Conservation (phyloP, 228 moss, liverwort and hornwort species). For the Sphagnum magellanicum region DNA sequence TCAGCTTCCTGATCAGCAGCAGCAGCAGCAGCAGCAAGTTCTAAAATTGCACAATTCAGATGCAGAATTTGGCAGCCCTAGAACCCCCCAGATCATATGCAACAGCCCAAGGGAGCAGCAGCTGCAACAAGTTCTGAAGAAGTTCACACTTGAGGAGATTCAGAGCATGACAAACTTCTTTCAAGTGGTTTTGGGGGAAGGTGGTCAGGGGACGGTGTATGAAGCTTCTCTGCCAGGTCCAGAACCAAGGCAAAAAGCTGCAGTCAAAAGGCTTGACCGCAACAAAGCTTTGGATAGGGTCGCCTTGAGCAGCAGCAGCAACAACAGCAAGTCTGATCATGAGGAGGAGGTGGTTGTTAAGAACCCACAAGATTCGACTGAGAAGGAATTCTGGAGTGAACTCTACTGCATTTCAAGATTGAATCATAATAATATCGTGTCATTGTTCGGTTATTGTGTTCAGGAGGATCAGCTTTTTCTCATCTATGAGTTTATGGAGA, state of each 20-base stretch:
- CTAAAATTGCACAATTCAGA: no score
- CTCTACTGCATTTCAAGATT: background rate
- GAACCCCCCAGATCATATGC: no score
- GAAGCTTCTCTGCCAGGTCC: slow-evolving; percentile 17
- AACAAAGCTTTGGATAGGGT: background rate
- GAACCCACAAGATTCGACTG: background rate
- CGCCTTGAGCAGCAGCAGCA: no score
- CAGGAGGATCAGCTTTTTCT: background rate
- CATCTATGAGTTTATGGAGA: background rate
- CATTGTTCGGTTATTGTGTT: background rate
- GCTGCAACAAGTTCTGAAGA: slow-evolving; percentile 7
- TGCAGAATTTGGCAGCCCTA: no score
- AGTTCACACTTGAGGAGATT: slow-evolving; percentile 35
- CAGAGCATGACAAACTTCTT: slow-evolving; percentile 31
- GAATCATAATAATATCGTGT: background rate
- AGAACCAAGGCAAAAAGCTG: slow-evolving; percentile 20
- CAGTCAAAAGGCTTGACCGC: slow-evolving; percentile 40
- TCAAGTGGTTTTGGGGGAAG: slow-evolving; percentile 35
- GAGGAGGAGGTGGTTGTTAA: no score
- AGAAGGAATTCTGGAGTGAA: background rate
- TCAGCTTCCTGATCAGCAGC: no score
- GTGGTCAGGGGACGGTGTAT: slow-evolving; percentile 51
- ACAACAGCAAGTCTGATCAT: background rate
- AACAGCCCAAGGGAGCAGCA: no score
- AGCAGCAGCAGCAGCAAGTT: no score